phyloP scores from a whole-genome alignment of 257 asterid genomes.

The Nicotiana knightiana region DNA sequence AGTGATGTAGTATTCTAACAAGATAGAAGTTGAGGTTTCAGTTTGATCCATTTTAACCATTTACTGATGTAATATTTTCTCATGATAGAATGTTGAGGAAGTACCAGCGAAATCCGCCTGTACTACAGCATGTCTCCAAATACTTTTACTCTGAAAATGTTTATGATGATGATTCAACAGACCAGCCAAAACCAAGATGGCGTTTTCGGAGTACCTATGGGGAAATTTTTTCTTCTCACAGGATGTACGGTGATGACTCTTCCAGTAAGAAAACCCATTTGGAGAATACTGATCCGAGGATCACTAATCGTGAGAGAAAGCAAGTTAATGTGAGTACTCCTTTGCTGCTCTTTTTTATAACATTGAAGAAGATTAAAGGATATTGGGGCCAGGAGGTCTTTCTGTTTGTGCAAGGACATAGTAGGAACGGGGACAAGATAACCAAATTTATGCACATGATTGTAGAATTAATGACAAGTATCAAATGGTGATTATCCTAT shows the following conservation, averaged over 20 bases:
- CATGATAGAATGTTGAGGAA: conserved; percentile 53
- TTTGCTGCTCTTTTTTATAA: background rate
- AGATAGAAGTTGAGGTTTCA: conserved; percentile 27
- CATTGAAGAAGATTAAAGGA: conserved; percentile 1
- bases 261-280: conserved; percentile 18
- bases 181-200: conserved; percentile 54
- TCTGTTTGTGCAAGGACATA: background rate
- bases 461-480: background rate
- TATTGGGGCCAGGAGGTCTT: background rate
- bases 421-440: background rate
- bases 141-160: conserved; percentile 65
- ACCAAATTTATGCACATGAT: background rate
- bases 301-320: conserved; percentile 22
- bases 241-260: conserved; percentile 7
- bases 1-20: conserved; percentile 3
- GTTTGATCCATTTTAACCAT: background rate
- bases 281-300: conserved; percentile 20
- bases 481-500: too few species aligned
- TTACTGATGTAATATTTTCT: conserved; percentile 4
- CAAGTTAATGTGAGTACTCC: conserved; percentile 39
- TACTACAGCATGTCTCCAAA: conserved; percentile 40
- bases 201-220: conserved; percentile 43
- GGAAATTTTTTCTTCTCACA: conserved; percentile 29
- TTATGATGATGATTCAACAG: conserved; percentile 52
- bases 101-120: conserved; percentile 33